Evolutionary conservation across 805 yeast species (phyloP), one percentile per base, ranked within the genome.

Genomic region (Kregervanrija fluxuum): DNA sequence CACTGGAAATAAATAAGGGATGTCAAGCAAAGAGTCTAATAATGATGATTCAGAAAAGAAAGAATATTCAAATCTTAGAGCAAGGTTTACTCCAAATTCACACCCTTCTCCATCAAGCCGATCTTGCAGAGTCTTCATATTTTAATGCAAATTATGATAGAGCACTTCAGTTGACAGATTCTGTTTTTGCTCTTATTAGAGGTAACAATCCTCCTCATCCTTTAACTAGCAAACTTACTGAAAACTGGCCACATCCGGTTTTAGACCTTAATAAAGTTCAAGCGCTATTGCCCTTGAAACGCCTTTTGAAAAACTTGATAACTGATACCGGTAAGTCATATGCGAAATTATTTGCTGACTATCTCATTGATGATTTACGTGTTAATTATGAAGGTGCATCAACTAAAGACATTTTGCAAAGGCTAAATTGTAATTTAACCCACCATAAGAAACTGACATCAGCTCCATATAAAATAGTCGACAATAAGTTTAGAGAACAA

Each of bases 311-410:
- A 11, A 70, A 66, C 22, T 62, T 88, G 53, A 74, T 82, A 41
- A 65, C 70, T n/a, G 79, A 75, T 37, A 81, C 87, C 41, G 90
- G 93, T 12, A 75, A 73, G 34, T 76, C 80, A n/a, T 84, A 80
- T 52, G 75, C 81, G 6, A 67, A 73, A 17, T 65, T 76, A 38
- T 80, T 90, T 54, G 68, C 74, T 8, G 73, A 74, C 17, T 54
- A 71, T 31, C 64, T 90, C 39, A 51, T 84, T 10, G 67, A 68
- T 0, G 95, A 90, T 61, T 60, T 90, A 40, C 71, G 82, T 47
- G 41, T 52, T 2, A 86, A 82, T 52, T 76, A 78, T 52, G 72
- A 73, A 32, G 50, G 49, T 38, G 74, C 78, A 0, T 66, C 80
- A 2, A 54, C 56, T 2, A 53, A 59, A 6, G 79, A 74, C 11